Conservation (phyloP, 805 yeast species). For the Candida maesae region DNA sequence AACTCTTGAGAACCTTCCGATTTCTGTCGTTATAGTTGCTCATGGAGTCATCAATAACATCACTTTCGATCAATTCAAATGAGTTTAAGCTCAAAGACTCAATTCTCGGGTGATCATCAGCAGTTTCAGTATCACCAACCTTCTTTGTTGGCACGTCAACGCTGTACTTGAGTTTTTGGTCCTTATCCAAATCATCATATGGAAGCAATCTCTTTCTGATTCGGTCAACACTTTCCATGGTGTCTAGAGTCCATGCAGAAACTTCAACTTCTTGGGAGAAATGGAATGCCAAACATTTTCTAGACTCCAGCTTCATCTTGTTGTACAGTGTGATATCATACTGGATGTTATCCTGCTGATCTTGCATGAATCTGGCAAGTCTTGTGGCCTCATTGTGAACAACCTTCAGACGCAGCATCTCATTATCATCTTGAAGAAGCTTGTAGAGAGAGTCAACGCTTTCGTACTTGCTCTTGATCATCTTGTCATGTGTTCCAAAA, state of each 20-base stretch:
- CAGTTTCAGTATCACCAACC: constrained; percentile 2
- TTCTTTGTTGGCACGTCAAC: constrained; percentile 37
- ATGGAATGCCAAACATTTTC: constrained; percentile 29
- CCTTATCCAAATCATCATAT: constrained; percentile 44
- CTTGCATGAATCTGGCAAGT: constrained; percentile 55
- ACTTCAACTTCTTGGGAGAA: constrained; percentile 20
- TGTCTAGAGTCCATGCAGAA: constrained; percentile 50
- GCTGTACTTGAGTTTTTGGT: constrained; percentile 40
- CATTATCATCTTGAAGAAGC: constrained; percentile 19
- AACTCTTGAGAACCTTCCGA: constrained; percentile 65
- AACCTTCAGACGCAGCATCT: constrained; percentile 18
- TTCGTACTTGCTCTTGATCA: constrained; percentile 25
- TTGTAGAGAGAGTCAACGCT: constrained; percentile 17
- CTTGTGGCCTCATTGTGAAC: constrained; percentile 43
- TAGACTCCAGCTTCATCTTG: constrained; percentile 40
- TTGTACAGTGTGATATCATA: constrained; percentile 47
- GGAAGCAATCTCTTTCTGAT: constrained; percentile 60
- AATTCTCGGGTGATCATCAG: constrained; percentile 15
- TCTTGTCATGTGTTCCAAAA: constrained; percentile 16
- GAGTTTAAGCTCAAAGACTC: constrained; percentile 29
- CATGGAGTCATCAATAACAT: constrained; percentile 30
- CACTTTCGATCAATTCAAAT: constrained; percentile 44
- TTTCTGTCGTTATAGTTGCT: constrained; percentile 59
- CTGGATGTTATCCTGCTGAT: constrained; percentile 55
- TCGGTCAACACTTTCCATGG: constrained; percentile 65